A percentile compares a stretch with the other conserved stretches of the same genome.
These are phyloP conservation scores for Allantophomopsis cytisporea DNA, from an alignment of 2,329 filamentous ascomycete species.

Conservation along the genomic window DNA sequence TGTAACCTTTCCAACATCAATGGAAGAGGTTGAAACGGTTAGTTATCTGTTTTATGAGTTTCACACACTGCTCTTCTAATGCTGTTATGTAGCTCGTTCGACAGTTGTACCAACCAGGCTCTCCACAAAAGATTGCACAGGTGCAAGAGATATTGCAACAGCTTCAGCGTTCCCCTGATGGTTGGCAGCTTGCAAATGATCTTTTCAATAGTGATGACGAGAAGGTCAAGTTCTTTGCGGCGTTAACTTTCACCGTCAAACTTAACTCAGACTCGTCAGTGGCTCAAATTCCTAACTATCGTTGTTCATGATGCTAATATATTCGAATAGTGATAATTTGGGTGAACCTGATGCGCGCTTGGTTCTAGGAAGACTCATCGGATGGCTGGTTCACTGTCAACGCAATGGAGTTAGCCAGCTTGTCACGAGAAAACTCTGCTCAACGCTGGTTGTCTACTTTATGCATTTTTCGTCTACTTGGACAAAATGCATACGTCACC, in stretches of 20 bases:
- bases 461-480: conserved; percentile 56
- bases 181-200: conserved; percentile 75
- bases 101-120: conserved; percentile 31
- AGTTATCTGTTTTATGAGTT: too few relatives aligned
- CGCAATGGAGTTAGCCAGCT: conserved; percentile 38
- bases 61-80: too few relatives aligned
- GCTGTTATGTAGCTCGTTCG: conserved; percentile 26
- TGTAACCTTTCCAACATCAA: too few relatives aligned
- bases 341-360: conserved; percentile 39
- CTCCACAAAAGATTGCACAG: conserved; percentile 25
- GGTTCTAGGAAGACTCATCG: conserved; percentile 45
- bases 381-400: conserved; percentile 45
- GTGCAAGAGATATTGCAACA: conserved; percentile 66
- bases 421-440: conserved; percentile 61
- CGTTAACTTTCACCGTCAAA: conserved; percentile 86
- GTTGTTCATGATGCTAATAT: not conserved
- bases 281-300: too few relatives aligned
- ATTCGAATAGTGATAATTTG: conserved; percentile 23
- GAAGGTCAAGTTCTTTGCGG: conserved; percentile 82
- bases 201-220: conserved; percentile 56
- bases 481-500: conserved; percentile 49
- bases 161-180: conserved; percentile 66
- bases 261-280: conserved; percentile 74
- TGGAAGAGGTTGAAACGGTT: too few relatives aligned
- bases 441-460: conserved; percentile 65